These are phyloP conservation scores for Lineolata rhizophorae DNA, from an alignment of 495 filamentous ascomycete species.

Conservation along the genomic window DNA sequence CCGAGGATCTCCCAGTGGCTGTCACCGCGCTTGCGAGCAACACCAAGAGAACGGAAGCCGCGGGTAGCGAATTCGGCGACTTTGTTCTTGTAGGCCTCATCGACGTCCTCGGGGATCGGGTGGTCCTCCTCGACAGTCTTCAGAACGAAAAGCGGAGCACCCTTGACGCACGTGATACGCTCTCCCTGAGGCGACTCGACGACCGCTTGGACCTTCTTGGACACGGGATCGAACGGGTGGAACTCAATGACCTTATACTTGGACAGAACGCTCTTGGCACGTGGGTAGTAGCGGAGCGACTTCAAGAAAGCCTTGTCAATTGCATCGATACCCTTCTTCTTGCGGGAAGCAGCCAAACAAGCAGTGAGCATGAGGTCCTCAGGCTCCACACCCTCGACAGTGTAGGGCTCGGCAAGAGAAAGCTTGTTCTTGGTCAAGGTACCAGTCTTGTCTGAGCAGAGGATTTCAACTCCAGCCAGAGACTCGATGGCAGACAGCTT, in stretches of 20 bases:
- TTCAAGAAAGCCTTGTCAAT: conserved; percentile 92
- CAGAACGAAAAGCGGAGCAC: conserved; percentile 66
- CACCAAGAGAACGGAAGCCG: conserved; percentile 81
- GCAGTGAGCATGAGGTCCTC: conserved; percentile 82
- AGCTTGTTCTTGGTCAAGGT: conserved; percentile 86
- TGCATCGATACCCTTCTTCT: conserved; percentile 86
- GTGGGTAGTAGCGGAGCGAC: conserved; percentile 54
- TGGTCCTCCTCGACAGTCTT: conserved; percentile 67
- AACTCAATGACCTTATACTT: conserved; percentile 66
- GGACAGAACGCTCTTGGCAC: conserved; percentile 48
- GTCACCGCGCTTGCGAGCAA: conserved; percentile 65
- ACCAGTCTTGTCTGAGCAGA: conserved; percentile 95
- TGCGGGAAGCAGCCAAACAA: conserved; percentile 75
- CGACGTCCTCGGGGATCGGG: conserved; percentile 46
- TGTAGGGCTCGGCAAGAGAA: conserved; percentile 65
- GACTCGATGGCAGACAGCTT: conserved; percentile 92
- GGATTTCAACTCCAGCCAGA: conserved; percentile 79
- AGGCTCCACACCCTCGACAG: conserved; percentile 51
- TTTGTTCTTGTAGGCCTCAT: conserved; percentile 68
- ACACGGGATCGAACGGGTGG: conserved; percentile 79
- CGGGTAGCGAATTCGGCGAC: conserved; percentile 76
- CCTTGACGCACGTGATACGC: conserved; percentile 72
- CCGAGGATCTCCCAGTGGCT: conserved; percentile 74
- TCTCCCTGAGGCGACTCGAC: conserved; percentile 66
- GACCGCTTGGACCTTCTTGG: conserved; percentile 75